Percentiles rank a stretch among this genome's conserved stretches.
These are phyloP conservation scores for Paraglomus occultum DNA, from an alignment of 192 early-diverging fungal species.

Conservation along the genomic window DNA sequence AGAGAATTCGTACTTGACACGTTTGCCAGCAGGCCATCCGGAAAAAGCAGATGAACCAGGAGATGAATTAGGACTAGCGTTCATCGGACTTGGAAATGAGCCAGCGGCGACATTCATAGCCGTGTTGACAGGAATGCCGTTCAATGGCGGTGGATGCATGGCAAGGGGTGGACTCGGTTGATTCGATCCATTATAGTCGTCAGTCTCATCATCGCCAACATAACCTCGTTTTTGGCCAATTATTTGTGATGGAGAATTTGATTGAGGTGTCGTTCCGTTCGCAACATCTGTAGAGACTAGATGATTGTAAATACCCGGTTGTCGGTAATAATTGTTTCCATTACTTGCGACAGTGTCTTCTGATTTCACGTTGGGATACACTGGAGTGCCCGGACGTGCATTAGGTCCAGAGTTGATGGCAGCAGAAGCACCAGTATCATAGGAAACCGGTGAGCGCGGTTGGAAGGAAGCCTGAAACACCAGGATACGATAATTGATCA, in stretches of 20 bases:
- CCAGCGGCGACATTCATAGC: slow-evolving; percentile 25
- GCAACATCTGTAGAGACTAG: slow-evolving; percentile 18
- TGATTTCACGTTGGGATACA: not conserved
- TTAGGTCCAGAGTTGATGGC: not conserved
- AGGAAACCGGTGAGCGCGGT: not conserved
- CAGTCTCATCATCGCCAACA: slow-evolving; percentile 20
- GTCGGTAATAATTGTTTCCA: slow-evolving; percentile 13
- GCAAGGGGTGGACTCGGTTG: slow-evolving; percentile 23
- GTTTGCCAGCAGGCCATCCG: slow-evolving; percentile 25
- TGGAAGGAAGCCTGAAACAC: slow-evolving; percentile 2
- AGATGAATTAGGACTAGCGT: slow-evolving; percentile 24
- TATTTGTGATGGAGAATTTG: slow-evolving; percentile 2
- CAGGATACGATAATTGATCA: not conserved
- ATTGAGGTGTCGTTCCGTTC: slow-evolving; percentile 19
- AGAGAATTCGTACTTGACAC: slow-evolving; percentile 26
- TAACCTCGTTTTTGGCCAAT: slow-evolving; percentile 28
- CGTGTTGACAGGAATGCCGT: slow-evolving; percentile 6
- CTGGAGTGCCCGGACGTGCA: not conserved
- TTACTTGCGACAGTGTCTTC: slow-evolving; percentile 16
- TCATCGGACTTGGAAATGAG: slow-evolving; percentile 29
- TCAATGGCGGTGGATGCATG: slow-evolving; percentile 29
- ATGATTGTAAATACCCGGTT: slow-evolving; percentile 14
- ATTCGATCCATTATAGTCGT: slow-evolving; percentile 24
- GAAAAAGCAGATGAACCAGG: slow-evolving; percentile 19
- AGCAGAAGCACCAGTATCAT: slow-evolving; percentile 4